A percentile compares a stretch with the other conserved stretches of the same genome.
These are phyloP conservation scores for Clavariopsis aquatica DNA, from an alignment of 495 filamentous ascomycete genomes.

Conservation along the genomic window DNA sequence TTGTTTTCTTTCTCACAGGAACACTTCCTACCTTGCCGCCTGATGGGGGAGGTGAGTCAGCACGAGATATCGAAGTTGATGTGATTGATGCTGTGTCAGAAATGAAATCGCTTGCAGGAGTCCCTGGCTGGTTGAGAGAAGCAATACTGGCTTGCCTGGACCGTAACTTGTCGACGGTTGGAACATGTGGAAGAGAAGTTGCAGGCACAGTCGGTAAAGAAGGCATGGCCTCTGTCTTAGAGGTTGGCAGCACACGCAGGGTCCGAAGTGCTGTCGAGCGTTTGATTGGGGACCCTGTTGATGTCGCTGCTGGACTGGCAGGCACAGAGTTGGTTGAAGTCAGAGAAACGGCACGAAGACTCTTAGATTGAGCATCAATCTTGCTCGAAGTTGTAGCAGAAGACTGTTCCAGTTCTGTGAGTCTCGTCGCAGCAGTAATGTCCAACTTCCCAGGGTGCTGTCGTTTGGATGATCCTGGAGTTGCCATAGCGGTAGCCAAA, in stretches of 20 bases:
- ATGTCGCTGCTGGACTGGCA: constrained; percentile 51
- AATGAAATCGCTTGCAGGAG: constrained; percentile 71
- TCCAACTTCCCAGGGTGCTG: constrained; percentile 63
- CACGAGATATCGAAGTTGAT: constrained; percentile 78
- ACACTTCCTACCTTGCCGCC: constrained; percentile 68
- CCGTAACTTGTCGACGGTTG: constrained; percentile 47
- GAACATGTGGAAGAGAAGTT: constrained; percentile 39
- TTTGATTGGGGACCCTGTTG: constrained; percentile 53
- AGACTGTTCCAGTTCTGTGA: constrained; percentile 32
- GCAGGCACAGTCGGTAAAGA: constrained; percentile 45
- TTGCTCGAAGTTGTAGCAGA: constrained; percentile 13
- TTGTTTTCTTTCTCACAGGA: constrained; percentile 76
- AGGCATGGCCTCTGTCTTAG: constrained; percentile 65
- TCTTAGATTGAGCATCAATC: constrained; percentile 27
- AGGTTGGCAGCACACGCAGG: constrained; percentile 69
- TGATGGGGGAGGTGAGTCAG: constrained; percentile 72
- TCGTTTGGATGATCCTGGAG: constrained; percentile 47
- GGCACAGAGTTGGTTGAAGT: constrained; percentile 48
- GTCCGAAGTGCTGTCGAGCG: constrained; percentile 52
- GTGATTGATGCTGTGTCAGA: constrained; percentile 77
- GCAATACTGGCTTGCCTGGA: constrained; percentile 62
- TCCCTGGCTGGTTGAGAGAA: constrained; percentile 69
- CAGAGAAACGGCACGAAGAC: constrained; percentile 29
- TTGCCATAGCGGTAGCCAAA: not conserved
- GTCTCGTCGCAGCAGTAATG: constrained; percentile 57